Base-by-base conservation (phyloP, 2,329 filamentous ascomycete genomes). In the Fusarium compactum region DNA sequence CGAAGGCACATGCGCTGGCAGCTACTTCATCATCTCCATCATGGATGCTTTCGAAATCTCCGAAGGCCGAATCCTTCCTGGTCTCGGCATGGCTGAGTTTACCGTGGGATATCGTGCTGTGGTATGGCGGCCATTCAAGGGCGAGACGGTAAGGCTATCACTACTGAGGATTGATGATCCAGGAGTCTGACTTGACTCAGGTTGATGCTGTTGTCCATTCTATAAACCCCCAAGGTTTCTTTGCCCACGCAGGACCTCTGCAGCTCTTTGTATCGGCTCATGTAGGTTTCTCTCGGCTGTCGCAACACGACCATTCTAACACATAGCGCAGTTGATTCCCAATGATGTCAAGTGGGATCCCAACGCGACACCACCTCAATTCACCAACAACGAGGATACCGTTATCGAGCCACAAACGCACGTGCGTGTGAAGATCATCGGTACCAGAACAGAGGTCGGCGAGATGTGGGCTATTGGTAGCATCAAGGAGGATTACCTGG, bases 401-500 rank as follows among this genome's bases (percentile, higher is more conserved):
- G 91, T 94, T 38, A 97, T 99, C 76, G 95, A 98, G 82, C 94
- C 94, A 64, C 94, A 94, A 50, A 97, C 95, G 18, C 95, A 97
- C 75, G 90, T 99, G 69, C 92, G 96, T 48, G 89, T 98, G 71
- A 98, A 98, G 83, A 91, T 99, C 70, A 93, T 98, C 75, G 96
- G 96, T 81, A 92, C 95, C 53, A 90, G 97, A 81, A 95, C 93
- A 70, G 96, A 98, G 80, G 93, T 98, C 54, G 94, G 93, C 68
- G 92, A 93, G 79, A 97, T 99, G 88, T 98, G 92, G 87, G 96
- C 95, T 40, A 97, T 99, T 80, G 96, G 95, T 65, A 98, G 94
- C 74, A 98, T 99, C 84, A 97, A 97, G 82, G 95, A 91, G 78
- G 90, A 92, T 77, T 92, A 90, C 76, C 85, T 92, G 43, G 90